phyloP scores from a whole-genome alignment of 2,329 filamentous ascomycete species.

The Thelonectria rubi region DNA sequence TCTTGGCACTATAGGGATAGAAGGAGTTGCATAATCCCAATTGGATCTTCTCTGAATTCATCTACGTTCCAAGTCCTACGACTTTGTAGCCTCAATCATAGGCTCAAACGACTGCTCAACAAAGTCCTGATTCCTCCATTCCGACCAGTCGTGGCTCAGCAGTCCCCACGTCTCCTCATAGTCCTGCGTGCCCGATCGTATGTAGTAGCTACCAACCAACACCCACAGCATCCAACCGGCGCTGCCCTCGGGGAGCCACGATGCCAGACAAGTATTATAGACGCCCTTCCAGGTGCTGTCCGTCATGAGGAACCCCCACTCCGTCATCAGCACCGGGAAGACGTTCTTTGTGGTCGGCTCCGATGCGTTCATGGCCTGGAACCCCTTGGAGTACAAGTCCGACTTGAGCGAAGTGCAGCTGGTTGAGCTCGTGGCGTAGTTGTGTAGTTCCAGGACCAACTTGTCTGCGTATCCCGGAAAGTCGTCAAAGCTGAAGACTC shows the following conservation, averaged over 20 bases:
- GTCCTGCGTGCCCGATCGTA: constrained; percentile 61
- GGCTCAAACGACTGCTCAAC: constrained; percentile 51
- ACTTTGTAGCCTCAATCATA: background rate
- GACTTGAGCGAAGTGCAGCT: constrained; percentile 57
- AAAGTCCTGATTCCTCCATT: constrained; percentile 57
- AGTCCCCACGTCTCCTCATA: constrained; percentile 67
- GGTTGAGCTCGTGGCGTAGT: constrained; percentile 62
- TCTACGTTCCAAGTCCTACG: background rate
- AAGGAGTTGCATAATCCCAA: background rate
- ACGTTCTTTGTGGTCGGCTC: constrained; percentile 50
- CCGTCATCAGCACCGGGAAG: constrained; percentile 56
- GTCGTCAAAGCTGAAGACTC: constrained; percentile 54
- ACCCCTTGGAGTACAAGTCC: constrained; percentile 61
- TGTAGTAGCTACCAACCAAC: constrained; percentile 66
- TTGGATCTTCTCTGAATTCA: too few species aligned
- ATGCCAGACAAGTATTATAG: constrained; percentile 62
- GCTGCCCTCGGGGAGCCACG: constrained; percentile 58
- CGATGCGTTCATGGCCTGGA: constrained; percentile 57
- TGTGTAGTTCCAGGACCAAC: constrained; percentile 68
- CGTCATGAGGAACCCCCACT: constrained; percentile 64
- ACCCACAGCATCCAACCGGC: constrained; percentile 69
- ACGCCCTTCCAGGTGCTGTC: constrained; percentile 55
- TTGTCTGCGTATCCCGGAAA: constrained; percentile 62
- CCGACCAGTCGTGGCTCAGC: constrained; percentile 62
- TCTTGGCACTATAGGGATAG: constrained; percentile 49